Evolutionary conservation across 176 grass and related monocot species (phyloP).

Genomic region (Poa pratensis): DNA sequence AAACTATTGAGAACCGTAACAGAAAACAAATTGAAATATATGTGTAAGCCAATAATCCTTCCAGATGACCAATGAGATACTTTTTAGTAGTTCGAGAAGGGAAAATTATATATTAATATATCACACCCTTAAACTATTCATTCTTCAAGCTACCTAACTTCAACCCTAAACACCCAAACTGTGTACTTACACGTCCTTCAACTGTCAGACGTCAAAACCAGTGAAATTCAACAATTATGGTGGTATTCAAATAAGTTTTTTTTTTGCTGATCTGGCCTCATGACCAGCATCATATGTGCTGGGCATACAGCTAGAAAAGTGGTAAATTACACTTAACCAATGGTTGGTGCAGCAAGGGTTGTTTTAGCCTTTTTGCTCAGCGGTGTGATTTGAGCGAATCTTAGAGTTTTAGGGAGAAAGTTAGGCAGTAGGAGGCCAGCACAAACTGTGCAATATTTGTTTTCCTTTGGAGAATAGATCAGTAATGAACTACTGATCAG

Average conservation of each 20-base stretch:
- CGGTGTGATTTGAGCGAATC: background rate
- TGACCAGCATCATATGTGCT: constrained; percentile 1
- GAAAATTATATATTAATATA: background rate
- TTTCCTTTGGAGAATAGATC: background rate
- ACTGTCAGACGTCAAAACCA: background rate
- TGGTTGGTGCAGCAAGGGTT: background rate
- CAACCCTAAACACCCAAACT: background rate
- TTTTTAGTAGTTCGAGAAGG: background rate
- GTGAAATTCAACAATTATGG: background rate
- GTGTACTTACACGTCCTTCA: background rate
- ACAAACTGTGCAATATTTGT: background rate
- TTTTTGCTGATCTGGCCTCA: background rate
- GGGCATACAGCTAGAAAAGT: background rate
- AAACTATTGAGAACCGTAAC: background rate
- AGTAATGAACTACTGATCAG: background rate
- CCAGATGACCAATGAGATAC: background rate
- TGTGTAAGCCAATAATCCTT: background rate
- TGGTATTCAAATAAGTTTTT: background rate
- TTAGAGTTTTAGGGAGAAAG: background rate
- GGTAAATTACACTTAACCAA: background rate
- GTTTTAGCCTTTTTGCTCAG: background rate
- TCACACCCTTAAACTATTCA: background rate
- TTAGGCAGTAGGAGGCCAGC: background rate
- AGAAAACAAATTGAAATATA: constrained; percentile 1
- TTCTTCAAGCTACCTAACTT: background rate